Conservation (phyloP, 73 alveolate genomes). For the Paramecium tetraurelia region DNA sequence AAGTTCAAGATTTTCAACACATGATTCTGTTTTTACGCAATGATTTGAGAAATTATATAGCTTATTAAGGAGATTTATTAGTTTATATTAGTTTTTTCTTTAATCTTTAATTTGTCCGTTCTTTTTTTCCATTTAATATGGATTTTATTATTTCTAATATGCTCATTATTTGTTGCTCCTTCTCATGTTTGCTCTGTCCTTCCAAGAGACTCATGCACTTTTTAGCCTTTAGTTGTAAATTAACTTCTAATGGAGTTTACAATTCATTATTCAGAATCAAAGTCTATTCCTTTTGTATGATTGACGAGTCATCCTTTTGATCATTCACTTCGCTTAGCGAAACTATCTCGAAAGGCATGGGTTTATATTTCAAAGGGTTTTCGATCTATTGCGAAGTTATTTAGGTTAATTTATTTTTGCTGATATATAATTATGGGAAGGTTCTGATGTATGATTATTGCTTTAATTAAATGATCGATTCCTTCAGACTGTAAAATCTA, state of each 20-base stretch:
- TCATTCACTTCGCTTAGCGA: background rate
- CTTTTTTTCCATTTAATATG: background rate
- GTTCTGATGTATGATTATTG: background rate
- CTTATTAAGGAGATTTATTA: slow-evolving; percentile 18
- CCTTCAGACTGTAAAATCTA: background rate
- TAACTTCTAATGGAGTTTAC: background rate
- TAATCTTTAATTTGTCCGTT: slow-evolving; percentile 15
- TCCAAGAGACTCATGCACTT: background rate
- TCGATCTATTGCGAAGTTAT: background rate
- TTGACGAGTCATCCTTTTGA: background rate
- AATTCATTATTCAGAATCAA: background rate
- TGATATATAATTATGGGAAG: background rate
- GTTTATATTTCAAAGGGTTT: background rate
- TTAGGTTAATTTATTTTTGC: background rate
- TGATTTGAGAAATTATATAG: background rate
- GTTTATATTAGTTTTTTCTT: background rate
- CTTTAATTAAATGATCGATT: background rate
- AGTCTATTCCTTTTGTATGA: background rate
- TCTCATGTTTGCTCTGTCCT: background rate
- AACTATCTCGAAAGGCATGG: background rate
- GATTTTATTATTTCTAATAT: background rate
- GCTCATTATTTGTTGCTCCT: background rate
- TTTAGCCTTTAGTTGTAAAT: background rate
- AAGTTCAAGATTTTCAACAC: background rate
- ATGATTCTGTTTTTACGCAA: background rate